Evolutionary conservation across 345 rosid species (phyloP).

Genomic region (Ceriops zippeliana): DNA sequence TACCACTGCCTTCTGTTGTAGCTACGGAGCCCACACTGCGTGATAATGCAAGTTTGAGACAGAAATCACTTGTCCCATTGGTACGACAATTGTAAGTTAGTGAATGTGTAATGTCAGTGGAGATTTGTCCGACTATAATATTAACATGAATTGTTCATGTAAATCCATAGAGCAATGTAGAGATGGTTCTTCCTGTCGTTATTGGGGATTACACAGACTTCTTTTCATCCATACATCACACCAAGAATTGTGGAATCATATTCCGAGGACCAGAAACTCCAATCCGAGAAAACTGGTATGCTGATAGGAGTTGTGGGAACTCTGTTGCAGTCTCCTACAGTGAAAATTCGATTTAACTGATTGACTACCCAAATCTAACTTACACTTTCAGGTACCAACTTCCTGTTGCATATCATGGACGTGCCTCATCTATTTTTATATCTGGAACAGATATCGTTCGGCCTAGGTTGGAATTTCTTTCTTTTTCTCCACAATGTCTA

Average conservation of each 20-base stretch:
- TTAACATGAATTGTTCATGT: constrained; percentile 13
- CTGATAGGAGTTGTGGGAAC: constrained; percentile 4
- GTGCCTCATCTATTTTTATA: constrained; percentile 84
- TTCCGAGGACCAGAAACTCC: constrained; percentile 86
- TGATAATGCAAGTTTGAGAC: constrained; percentile 60
- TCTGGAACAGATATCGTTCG: constrained; percentile 86
- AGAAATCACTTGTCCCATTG: constrained; percentile 61
- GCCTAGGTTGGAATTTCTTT: constrained; percentile 49
- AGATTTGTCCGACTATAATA: background rate
- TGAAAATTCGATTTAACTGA: background rate
- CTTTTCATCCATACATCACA: constrained; percentile 90
- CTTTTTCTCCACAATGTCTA: background rate
- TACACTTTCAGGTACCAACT: constrained; percentile 71
- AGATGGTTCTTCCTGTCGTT: constrained; percentile 79
- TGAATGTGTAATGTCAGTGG: background rate
- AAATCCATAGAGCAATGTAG: constrained; percentile 55
- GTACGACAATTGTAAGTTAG: constrained; percentile 26
- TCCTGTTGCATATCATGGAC: constrained; percentile 97
- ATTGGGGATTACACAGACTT: constrained; percentile 97
- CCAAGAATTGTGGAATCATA: constrained; percentile 84
- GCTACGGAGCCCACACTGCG: constrained; percentile 64
- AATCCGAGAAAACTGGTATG: constrained; percentile 69
- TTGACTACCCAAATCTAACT: background rate
- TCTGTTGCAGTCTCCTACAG: background rate
- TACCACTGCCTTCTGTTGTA: constrained; percentile 34